Percentiles rank a stretch among this genome's conserved stretches.
These are phyloP conservation scores for Edaphochlamys debaryana DNA, from an alignment of 139 green algal genomes.

Conservation along the genomic window DNA sequence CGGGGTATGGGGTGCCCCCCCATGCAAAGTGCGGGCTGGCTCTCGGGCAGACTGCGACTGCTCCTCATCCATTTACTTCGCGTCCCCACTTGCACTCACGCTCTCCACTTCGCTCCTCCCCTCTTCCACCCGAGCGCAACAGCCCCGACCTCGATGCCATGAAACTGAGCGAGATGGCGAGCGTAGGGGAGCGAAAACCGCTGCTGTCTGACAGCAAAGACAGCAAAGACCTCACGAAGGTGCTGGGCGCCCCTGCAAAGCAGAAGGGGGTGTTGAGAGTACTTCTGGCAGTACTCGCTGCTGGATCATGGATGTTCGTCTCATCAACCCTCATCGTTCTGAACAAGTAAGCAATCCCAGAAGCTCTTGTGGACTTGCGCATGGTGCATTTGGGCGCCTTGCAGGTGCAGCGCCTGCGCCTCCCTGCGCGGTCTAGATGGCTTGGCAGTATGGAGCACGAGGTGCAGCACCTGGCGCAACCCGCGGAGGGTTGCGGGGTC, in stretches of 20 bases:
- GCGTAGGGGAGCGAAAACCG: neutral
- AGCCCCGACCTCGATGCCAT: neutral
- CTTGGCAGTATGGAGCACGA: too few species aligned
- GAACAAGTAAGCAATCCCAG: slow-evolving; percentile 80
- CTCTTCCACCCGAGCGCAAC: neutral
- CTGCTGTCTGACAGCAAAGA: slow-evolving; percentile 15
- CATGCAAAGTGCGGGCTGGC: too few species aligned
- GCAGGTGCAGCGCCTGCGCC: too few species aligned
- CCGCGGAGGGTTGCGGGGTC: neutral
- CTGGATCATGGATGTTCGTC: slow-evolving; percentile 76
- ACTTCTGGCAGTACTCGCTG: neutral
- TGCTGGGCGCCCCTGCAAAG: neutral
- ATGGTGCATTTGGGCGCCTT: neutral
- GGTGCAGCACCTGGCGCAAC: too few species aligned
- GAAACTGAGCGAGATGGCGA: neutral
- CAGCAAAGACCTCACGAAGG: neutral
- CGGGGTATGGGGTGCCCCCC: too few species aligned
- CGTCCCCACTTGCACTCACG: too few species aligned
- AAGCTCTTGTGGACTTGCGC: too few species aligned
- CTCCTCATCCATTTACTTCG: too few species aligned
- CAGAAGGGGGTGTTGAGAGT: slow-evolving; percentile 1
- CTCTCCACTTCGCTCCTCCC: too few species aligned
- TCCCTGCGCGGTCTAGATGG: neutral
- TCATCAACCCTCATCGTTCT: slow-evolving; percentile 77
- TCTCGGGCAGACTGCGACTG: too few species aligned